A percentile compares a stretch with the other conserved stretches of the same genome.
These are phyloP conservation scores for Medicago ruthenica DNA, from an alignment of 306 rosid species.

Conservation along the genomic window DNA sequence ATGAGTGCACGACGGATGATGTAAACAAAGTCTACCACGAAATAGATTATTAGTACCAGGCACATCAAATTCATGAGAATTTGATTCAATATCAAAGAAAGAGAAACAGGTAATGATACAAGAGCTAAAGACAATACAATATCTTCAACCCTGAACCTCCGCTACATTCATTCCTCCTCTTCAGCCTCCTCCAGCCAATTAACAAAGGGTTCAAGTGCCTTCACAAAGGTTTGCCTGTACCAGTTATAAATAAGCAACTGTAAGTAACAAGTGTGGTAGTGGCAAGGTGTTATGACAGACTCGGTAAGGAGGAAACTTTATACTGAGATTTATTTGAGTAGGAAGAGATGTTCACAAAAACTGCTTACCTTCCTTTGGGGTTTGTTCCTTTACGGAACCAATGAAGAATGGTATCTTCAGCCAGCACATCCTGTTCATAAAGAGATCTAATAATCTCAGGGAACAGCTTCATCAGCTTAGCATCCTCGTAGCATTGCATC, in stretches of 20 bases:
- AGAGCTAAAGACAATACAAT: conserved; percentile 1
- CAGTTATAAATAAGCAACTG: conserved; percentile 34
- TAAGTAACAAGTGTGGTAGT: neutral
- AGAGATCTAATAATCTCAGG: conserved; percentile 91
- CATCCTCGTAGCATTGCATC: conserved; percentile 99
- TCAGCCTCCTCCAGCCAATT: conserved; percentile 99
- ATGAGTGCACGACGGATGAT: neutral
- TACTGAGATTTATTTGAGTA: neutral
- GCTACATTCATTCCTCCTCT: conserved; percentile 75
- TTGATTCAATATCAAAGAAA: conserved; percentile 47
- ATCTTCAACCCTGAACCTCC: conserved; percentile 34
- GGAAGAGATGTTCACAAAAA: neutral
- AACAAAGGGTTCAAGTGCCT: conserved; percentile 94
- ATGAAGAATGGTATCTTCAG: conserved; percentile 93
- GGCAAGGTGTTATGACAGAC: neutral
- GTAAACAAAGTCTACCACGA: conserved; percentile 10
- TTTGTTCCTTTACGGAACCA: conserved; percentile 97
- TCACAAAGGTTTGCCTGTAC: conserved; percentile 94
- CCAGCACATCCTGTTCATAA: conserved; percentile 94
- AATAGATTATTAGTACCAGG: conserved; percentile 37
- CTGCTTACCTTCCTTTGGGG: conserved; percentile 87
- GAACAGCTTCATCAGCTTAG: conserved; percentile 97
- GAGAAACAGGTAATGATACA: conserved; percentile 13
- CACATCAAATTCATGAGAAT: conserved; percentile 32
- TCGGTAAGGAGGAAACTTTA: neutral